Evolutionary conservation across 2,329 filamentous ascomycete genomes (phyloP), one percentile per base, ranked within the genome.

Genomic region (Xylaria sp.): DNA sequence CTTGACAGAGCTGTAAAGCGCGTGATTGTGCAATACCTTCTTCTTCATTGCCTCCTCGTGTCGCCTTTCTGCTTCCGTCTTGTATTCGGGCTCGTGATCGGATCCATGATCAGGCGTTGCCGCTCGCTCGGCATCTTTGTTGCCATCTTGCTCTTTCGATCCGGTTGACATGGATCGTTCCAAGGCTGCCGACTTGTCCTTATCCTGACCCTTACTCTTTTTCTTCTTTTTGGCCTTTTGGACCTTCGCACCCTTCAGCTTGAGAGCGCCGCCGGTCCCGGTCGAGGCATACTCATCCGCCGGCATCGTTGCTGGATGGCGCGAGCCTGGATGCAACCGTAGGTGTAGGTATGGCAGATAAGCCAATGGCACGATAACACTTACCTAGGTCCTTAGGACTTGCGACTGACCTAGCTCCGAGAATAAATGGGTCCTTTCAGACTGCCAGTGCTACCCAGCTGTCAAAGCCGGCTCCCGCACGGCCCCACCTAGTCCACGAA

Each of bases 61-160:
- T 44, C 88, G 84, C 68, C 84, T 82, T 79, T 99, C 92, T 1
- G 93, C 87, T 65, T 96, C 92, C 0, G 94, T 98, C 82, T 96
- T 97, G 63, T 74, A 76, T 55, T 73, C 64, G 71, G 67, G 46
- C 47, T 57, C 58, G 47, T 38, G 71, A 1, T 75, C 71, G 0
- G 74, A 72, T 8, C 68, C 72, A 62, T 72, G 58, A 9, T 70
- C 68, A 19, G 55, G 31, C 17, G 37, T 11, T 27, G 67, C 62
- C 15, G 76, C 75, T 38, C 75, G 72, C 11, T 74, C 73, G n/a
- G 71, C 71, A 19, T 71, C 63, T 29, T 72, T 64, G 15, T 52
- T 59, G n/a, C 64, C 60, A 15, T 62, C 59, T 31, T 33, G 60
- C 33, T 41, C 63, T 52, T 46, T 68, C 56, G 13, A 71, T 67